Evolutionary conservation across 768 basidiomycete species (phyloP), one percentile per base, ranked within the genome.

Genomic region (Russula brevipes): DNA sequence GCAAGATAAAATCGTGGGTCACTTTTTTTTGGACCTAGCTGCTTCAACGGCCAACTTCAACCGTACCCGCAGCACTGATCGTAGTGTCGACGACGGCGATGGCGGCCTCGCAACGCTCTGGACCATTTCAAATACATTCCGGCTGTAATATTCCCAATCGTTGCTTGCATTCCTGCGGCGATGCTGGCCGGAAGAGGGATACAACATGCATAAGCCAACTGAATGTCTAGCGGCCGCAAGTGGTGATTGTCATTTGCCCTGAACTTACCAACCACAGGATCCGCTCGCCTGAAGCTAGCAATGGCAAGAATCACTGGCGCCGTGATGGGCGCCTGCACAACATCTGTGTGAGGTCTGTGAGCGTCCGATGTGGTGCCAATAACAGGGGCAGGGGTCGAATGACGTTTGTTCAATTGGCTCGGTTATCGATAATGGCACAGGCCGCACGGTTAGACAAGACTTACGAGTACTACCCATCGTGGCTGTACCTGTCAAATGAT

Each of bases 51-150:
- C 10, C 24, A 24, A 24, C 24, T 24, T 24, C 24, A 36, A 10
- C 36, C 11, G 11, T n/a, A 16, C 17, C 36, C 2, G 5, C 54
- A 42, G 35, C 52, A 11, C 19, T 45, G 11, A 51, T 33, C 0
- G 16, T 53, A 24, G 53, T 44, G 0, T 30, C 24, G 11, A 24
- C 14, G n/a, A 9, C 33, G 9, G 16, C 33, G n/a, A 54, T 30
- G 7, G n/a, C 50, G 6, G 24, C 41, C 17, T 56, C 3, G 45
- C 54, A 31, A 36, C 33, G 10, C 63, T 64, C 54, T 64, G 63
- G 4, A 41, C 54, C 1, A 39, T n/a, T 7, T 59, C 41, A 31
- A 61, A 51, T 2, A 50, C 5, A 19, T 55, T 3, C 47, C 41
- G 12, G 46, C 24, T 4, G 14, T 41, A 1, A 62, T 54, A 5